A percentile compares a stretch with the other conserved stretches of the same genome.
phyloP scores from a whole-genome alignment of 495 filamentous ascomycete species.

The Podospora anserina region DNA sequence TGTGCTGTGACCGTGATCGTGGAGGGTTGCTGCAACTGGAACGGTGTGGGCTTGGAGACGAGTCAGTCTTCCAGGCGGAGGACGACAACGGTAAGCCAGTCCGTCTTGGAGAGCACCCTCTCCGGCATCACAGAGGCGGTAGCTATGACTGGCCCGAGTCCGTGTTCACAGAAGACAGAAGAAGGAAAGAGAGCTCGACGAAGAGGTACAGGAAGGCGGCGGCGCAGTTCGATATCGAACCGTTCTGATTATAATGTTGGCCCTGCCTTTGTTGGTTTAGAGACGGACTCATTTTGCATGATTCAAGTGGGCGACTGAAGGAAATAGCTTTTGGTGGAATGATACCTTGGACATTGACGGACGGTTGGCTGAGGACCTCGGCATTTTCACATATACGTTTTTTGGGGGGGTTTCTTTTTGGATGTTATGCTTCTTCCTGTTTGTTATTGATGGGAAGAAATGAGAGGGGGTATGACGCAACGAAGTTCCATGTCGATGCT shows the following conservation, averaged over 20 bases:
- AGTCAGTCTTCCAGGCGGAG: constrained; percentile 30
- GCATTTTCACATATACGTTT: neutral
- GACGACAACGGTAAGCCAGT: neutral
- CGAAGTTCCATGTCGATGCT: neutral
- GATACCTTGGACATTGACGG: neutral
- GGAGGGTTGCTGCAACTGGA: constrained; percentile 81
- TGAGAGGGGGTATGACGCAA: neutral
- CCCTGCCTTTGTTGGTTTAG: too few species aligned
- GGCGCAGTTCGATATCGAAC: constrained; percentile 30
- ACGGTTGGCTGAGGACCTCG: neutral
- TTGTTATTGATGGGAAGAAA: neutral
- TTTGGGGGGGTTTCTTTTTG: too few species aligned
- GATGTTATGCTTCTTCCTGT: too few species aligned
- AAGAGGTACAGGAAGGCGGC: constrained; percentile 34
- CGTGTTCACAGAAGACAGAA: constrained; percentile 24
- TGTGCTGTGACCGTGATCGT: constrained; percentile 69
- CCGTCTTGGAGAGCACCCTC: neutral
- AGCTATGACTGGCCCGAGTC: constrained; percentile 28
- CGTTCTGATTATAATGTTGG: constrained; percentile 29
- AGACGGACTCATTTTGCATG: neutral
- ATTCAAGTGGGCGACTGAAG: neutral
- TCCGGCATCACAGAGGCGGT: neutral
- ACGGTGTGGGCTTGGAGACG: constrained; percentile 47
- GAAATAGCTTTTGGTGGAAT: neutral
- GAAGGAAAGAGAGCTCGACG: constrained; percentile 23